Evolutionary conservation across 495 filamentous ascomycete species (phyloP).

Genomic region (Xylona heveae): DNA sequence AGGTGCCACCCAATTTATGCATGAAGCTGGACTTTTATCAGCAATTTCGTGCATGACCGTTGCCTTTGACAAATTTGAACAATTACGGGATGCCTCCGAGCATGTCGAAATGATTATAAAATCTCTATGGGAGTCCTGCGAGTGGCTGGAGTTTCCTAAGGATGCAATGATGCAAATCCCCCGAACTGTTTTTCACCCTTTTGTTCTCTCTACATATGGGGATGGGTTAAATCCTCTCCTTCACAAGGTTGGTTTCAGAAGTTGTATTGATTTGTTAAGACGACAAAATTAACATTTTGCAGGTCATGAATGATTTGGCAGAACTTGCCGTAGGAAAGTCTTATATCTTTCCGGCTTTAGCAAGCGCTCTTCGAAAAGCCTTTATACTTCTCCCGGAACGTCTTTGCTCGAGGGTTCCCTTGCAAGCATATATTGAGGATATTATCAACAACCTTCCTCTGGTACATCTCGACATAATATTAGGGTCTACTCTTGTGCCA

Average conservation of each 20-base stretch:
- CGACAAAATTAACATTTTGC: conserved; percentile 1
- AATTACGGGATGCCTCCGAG: too few species aligned
- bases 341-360: conserved; percentile 13
- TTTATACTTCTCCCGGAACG: conserved; percentile 4
- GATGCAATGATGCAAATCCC: conserved; percentile 9
- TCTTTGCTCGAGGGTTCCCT: conserved; percentile 7
- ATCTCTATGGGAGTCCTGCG: too few species aligned
- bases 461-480: conserved; percentile 14
- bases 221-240: too few species aligned
- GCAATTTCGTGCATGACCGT: too few species aligned
- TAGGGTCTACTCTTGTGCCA: too few species aligned
- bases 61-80: too few species aligned
- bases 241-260: too few species aligned
- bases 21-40: too few species aligned
- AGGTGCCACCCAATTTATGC: too few species aligned
- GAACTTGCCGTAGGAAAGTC: conserved; percentile 9
- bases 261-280: too few species aligned
- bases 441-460: conserved; percentile 14
- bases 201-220: too few species aligned
- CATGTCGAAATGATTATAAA: too few species aligned
- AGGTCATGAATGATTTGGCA: conserved; percentile 7
- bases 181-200: conserved; percentile 10
- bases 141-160: conserved; percentile 18
- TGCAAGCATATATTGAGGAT: conserved; percentile 9
- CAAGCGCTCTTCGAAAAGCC: conserved; percentile 9